Conservation (phyloP, 495 filamentous ascomycete genomes). For the Penicillium argentinense region DNA sequence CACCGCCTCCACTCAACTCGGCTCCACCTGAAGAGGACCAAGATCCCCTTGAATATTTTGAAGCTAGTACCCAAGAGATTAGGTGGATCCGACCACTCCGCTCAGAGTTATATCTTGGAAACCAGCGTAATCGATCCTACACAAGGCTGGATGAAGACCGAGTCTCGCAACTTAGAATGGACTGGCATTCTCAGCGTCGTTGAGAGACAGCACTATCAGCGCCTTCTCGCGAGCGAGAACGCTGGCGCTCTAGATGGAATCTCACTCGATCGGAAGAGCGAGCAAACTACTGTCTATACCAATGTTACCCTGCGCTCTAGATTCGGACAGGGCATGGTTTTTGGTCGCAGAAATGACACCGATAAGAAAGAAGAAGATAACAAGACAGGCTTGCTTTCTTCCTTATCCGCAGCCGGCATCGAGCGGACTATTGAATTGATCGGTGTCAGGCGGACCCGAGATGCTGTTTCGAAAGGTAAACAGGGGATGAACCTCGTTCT, state of each 20-base stretch:
- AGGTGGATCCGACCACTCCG: not conserved
- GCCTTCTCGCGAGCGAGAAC: not conserved
- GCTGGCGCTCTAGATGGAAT: not conserved
- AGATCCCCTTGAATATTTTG: not conserved
- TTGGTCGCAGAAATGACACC: not conserved
- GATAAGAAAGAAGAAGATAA: not conserved
- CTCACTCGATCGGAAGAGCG: not conserved
- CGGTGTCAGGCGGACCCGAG: not conserved
- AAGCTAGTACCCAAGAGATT: not conserved
- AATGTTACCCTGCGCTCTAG: not conserved
- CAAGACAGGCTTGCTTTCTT: not conserved
- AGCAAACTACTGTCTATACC: not conserved
- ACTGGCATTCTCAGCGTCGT: not conserved
- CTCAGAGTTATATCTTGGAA: not conserved
- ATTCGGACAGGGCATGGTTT: not conserved
- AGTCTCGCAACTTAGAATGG: not conserved
- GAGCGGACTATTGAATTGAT: not conserved
- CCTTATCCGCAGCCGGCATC: not conserved
- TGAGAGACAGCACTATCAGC: slow-evolving; percentile 1
- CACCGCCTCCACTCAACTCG: not conserved
- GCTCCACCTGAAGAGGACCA: slow-evolving; percentile 1
- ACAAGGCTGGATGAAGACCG: not conserved
- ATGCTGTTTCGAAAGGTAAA: not conserved
- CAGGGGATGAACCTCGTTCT: not conserved
- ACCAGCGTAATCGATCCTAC: not conserved